Base-by-base conservation (phyloP, 208 protist genomes). In the Borovskyia barvae region DNA sequence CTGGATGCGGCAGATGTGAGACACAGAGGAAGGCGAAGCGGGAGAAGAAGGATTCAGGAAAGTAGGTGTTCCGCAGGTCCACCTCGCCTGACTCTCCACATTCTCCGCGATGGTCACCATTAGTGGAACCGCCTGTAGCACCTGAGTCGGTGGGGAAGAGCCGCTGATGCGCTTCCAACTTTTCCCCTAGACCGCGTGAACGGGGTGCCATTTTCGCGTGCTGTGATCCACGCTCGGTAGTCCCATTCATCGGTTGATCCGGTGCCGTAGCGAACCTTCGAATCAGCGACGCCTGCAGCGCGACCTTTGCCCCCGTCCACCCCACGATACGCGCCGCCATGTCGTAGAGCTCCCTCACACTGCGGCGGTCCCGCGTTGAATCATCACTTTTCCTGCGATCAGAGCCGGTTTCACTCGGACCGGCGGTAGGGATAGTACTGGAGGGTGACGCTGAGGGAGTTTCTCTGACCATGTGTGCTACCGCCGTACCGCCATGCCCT, bases 11-110 rank as follows among this genome's bases (percentile, higher is more conserved):
- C 14, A 79, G 26, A 55, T 74, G 32, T 0, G 52, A 71, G n/a
- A 64, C 71, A 45, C 72, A 83, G 29, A 63, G 29, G 57, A 80
- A 70, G 2, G 82, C 78, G 43, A 94, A 84, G 42, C 87, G 83
- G 15, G 72, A 73, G 42, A 92, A 69, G 20, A 94, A 68, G 5
- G 87, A 92, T 24, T 78, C 75, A 1, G 87, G 87, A 29, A 86
- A 85, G 65, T 94, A 94, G 19, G 68, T 66, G 39, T 36, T 32
- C 9, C 87, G 83, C 26, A 86, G 43, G 36, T 86, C 79, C 32
- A 68, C 75, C 20, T 41, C 28, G 3, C 11, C 35, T 8, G 35
- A n/a, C 29, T 5, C 40, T 35, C 25, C 15, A 12, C 28, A 2
- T 11, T 6, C 9, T 14, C 7, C 35, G 35, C 35, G 35, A 8